Evolutionary conservation across 257 asterid species (phyloP).

Genomic region (Knoxia roxburghii): DNA sequence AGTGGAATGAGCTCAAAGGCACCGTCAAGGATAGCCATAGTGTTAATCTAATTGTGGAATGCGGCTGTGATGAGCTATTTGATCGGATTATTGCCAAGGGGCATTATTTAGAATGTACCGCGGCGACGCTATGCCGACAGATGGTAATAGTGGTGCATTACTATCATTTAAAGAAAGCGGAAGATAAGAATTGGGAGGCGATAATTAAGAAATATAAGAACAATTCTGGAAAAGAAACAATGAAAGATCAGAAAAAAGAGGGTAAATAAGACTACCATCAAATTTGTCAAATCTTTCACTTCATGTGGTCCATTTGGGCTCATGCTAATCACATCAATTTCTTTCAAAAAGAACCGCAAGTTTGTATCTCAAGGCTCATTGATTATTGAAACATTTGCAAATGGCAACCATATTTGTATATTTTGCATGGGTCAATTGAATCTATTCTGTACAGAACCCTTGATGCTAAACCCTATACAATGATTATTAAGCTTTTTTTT

Average conservation of each 20-base stretch:
- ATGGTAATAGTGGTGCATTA: conserved; percentile 75
- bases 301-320: not conserved
- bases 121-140: conserved; percentile 84
- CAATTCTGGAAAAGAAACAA: no score
- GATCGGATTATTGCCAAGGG: conserved; percentile 80
- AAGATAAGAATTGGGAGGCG: no score
- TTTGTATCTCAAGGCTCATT: not conserved
- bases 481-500: not conserved
- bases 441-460: not conserved
- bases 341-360: not conserved
- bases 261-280: no score
- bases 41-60: no score
- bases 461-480: not conserved
- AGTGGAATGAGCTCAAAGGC: no score
- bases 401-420: not conserved
- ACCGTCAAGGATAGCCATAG: no score
- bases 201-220: no score
- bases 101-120: conserved; percentile 91
- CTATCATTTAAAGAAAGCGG: conserved; percentile 71
- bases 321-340: not conserved
- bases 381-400: not conserved
- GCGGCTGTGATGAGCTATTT: conserved; percentile 83
- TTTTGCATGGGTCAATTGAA: not conserved
- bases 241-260: no score
- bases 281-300: not conserved